Evolutionary conservation across 345 rosid species (phyloP).

Genomic region (Eucalyptus globulus): DNA sequence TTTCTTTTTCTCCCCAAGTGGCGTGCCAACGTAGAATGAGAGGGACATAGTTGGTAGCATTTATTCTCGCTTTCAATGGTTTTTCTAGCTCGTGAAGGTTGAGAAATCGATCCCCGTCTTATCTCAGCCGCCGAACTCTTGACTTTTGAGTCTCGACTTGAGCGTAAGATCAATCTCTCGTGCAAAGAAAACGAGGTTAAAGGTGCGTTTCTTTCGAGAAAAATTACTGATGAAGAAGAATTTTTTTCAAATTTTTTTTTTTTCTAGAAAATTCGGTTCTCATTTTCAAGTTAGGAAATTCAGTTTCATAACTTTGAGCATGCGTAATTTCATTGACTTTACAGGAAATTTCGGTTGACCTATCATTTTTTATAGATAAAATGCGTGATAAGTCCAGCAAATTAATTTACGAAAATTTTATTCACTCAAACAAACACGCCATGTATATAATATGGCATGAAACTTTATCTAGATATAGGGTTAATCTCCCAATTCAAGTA

Average conservation of each 20-base stretch:
- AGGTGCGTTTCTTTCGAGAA: background rate
- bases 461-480: background rate
- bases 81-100: background rate
- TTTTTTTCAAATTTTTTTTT: background rate
- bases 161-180: background rate
- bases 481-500: background rate
- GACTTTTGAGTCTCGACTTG: background rate
- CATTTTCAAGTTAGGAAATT: background rate
- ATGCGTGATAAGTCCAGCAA: fast-evolving
- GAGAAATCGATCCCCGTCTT: background rate
- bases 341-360: background rate
- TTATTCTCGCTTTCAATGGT: background rate
- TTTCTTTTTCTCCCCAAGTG: background rate
- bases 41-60: background rate
- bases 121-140: background rate
- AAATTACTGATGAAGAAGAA: background rate
- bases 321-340: background rate
- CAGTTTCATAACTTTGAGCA: background rate
- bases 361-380: background rate
- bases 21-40: background rate
- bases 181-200: background rate
- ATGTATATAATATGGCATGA: background rate
- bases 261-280: background rate
- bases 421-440: background rate
- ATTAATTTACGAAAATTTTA: background rate